These are phyloP conservation scores for Boletus rubescentipes DNA, from an alignment of 768 basidiomycete genomes.

Conservation along the genomic window DNA sequence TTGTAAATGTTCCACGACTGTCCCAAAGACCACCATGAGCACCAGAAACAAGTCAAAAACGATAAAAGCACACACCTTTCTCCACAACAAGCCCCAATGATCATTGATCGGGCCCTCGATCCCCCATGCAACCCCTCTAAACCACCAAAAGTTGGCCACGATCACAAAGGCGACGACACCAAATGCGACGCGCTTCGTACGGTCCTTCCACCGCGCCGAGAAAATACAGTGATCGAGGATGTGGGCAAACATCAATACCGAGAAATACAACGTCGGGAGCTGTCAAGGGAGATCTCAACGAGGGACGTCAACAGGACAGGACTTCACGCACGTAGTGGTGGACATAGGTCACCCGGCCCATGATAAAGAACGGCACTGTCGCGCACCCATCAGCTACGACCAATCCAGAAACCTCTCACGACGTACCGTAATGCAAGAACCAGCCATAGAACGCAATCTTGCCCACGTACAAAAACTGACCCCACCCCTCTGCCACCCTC, in stretches of 20 bases:
- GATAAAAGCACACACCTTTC: conserved; percentile 45
- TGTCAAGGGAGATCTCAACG: conserved; percentile 28
- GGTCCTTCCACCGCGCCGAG: conserved; percentile 59
- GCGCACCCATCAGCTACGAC: neutral
- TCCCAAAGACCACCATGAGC: conserved; percentile 3
- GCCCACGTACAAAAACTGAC: conserved; percentile 88
- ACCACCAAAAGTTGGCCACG: conserved; percentile 92
- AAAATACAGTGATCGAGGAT: conserved; percentile 94
- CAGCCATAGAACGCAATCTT: conserved; percentile 93
- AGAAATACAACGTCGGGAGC: conserved; percentile 97
- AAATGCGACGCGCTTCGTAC: conserved; percentile 74
- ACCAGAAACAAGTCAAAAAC: neutral
- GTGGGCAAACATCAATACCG: conserved; percentile 89
- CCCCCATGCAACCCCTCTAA: conserved; percentile 85
- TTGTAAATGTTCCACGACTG: conserved; percentile 35
- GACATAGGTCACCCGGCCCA: conserved; percentile 95
- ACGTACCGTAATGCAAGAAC: conserved; percentile 85
- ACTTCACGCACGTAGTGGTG: conserved; percentile 83
- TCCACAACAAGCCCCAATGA: conserved; percentile 79
- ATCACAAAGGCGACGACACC: conserved; percentile 57
- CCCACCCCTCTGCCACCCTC: conserved; percentile 72
- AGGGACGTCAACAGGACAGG: neutral
- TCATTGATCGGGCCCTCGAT: conserved; percentile 86
- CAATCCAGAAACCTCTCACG: neutral
- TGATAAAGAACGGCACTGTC: conserved; percentile 92